Evolutionary conservation across 306 rosid species (phyloP), one percentile per base, ranked within the genome.

Genomic region (Prunus campanulata): DNA sequence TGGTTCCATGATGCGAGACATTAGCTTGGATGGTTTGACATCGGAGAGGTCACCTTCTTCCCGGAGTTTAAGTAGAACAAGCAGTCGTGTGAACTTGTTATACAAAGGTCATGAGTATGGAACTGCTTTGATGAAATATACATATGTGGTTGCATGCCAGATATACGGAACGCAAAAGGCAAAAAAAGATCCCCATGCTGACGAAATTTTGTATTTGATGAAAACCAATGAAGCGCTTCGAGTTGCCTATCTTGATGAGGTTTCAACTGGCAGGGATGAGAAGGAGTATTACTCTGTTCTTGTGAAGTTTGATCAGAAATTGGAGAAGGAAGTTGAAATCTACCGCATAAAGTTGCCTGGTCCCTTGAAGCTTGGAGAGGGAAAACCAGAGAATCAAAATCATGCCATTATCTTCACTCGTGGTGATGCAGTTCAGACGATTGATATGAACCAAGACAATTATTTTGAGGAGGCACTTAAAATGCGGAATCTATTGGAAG

Each of bases 381-480:
- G 98, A 71, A 93, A 93, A 84, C 98, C 97, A 19, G 97, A 91
- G 85, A 93, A 93, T 80, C 98, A 93, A 88, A 93, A 93, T 32
- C 98, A 93, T 82, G 97, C 98, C 49, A 72, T 88, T 76, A 88
- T 93, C 78, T 93, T 93, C 85, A 93, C 98, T 25, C 96, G 97
- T 11, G 98, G 97, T n/a, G 97, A 93, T 80, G 98, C 97, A 39
- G 83, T 93, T 77, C 98, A 93, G 84, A 84, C 97, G 9, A 93
- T 93, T 77, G 98, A 93, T 72, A 93, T 93, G 98, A 91, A 93
- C 88, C 97, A 93, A 69, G 98, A 93, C 80, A 93, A 86, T 78
- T 93, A 93, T 82, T 93, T 93, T 69, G 98, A 93, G 81, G 98
- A 93, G 89, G 97, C 97, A 19, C 94, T 93, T 72, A 93, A 93